A percentile compares a stretch with the other conserved stretches of the same genome.
Evolutionary conservation across 495 filamentous ascomycete genomes (phyloP).

Genomic region (Recurvomyces mirabilis): DNA sequence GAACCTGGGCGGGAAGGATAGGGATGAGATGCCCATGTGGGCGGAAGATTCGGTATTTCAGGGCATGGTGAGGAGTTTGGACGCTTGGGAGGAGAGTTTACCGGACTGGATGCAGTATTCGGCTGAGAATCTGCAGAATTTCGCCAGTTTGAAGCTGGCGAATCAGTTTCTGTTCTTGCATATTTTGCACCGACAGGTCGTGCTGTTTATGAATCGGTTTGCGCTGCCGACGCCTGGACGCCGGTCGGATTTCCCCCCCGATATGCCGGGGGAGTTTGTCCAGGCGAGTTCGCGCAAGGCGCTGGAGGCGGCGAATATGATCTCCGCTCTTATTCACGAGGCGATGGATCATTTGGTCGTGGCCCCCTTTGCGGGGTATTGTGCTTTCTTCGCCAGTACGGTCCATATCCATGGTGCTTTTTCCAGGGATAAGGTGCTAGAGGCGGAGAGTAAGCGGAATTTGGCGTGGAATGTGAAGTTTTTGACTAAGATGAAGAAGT

Average conservation of each 20-base stretch:
- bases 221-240: conserved; percentile 64
- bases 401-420: conserved; percentile 90
- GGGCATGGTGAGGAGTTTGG: conserved; percentile 56
- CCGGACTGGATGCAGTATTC: conserved; percentile 62
- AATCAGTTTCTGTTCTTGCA: conserved; percentile 95
- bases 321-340: conserved; percentile 73
- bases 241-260: conserved; percentile 44
- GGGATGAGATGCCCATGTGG: conserved; percentile 61
- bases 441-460: conserved; percentile 69
- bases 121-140: conserved; percentile 70
- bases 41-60: conserved; percentile 64
- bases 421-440: conserved; percentile 63
- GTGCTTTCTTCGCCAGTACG: conserved; percentile 81
- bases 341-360: conserved; percentile 68
- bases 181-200: conserved; percentile 76
- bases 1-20: conserved; percentile 80
- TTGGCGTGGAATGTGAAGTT: conserved; percentile 85
- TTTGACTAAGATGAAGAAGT: conserved; percentile 84
- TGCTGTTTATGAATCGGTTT: conserved; percentile 82
- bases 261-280: conserved; percentile 71
- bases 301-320: conserved; percentile 79
- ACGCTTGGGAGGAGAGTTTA: conserved; percentile 56
- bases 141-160: conserved; percentile 71
- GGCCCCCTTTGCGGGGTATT: conserved; percentile 89
- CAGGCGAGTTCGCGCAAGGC: conserved; percentile 63